phyloP scores from a whole-genome alignment of 2,329 filamentous ascomycete species.

The Clonostachys rhizophaga region DNA sequence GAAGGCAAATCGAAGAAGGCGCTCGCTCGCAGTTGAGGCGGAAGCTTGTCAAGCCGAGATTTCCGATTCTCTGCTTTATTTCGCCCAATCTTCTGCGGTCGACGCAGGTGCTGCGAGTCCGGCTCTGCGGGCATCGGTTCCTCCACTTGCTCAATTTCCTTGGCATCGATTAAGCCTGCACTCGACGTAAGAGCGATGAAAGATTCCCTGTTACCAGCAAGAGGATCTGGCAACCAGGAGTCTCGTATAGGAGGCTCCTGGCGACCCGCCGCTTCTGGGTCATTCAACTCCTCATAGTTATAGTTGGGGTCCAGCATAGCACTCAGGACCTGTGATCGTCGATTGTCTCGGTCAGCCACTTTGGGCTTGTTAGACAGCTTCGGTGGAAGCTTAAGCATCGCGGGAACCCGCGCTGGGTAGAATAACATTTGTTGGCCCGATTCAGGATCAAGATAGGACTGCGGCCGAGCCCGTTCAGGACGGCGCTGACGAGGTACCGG shows the following conservation, averaged over 20 bases:
- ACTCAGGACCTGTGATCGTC: slow-evolving; percentile 69
- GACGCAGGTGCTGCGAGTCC: slow-evolving; percentile 15
- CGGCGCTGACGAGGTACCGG: not conserved
- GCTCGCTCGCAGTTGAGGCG: slow-evolving; percentile 84
- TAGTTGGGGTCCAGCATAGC: slow-evolving; percentile 38
- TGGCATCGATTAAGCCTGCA: too few species aligned
- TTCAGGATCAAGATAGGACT: slow-evolving; percentile 57
- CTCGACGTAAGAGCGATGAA: slow-evolving; percentile 19
- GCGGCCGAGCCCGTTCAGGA: slow-evolving; percentile 31
- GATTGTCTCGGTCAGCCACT: slow-evolving; percentile 58
- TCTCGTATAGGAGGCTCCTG: slow-evolving; percentile 16
- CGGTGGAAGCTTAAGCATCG: slow-evolving; percentile 88
- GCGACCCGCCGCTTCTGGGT: slow-evolving; percentile 6
- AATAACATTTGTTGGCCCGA: slow-evolving; percentile 82
- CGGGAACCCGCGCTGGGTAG: slow-evolving; percentile 91
- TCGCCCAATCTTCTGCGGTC: slow-evolving; percentile 24
- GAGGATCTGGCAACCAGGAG: slow-evolving; percentile 42
- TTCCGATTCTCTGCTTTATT: slow-evolving; percentile 23
- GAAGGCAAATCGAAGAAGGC: slow-evolving; percentile 78
- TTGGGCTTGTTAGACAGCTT: slow-evolving; percentile 74
- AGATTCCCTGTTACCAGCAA: slow-evolving; percentile 28
- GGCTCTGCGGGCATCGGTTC: not conserved
- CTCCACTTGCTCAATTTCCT: slow-evolving; percentile 7
- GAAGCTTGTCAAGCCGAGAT: slow-evolving; percentile 40
- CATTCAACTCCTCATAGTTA: slow-evolving; percentile 1